Conservation (phyloP, 192 early-diverging fungal species). For the Rhizophagus sp. region DNA sequence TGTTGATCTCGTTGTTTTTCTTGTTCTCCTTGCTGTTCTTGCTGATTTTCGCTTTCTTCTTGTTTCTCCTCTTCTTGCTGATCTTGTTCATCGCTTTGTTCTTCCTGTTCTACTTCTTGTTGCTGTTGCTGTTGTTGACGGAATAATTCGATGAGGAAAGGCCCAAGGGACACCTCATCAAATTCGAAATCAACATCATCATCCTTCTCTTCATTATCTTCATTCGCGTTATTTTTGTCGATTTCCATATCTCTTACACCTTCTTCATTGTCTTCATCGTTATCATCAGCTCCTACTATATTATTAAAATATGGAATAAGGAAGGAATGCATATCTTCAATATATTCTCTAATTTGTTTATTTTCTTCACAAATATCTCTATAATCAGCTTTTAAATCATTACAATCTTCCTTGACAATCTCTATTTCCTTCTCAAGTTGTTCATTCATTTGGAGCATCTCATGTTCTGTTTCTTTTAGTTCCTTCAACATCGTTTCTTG, state of each 20-base stretch:
- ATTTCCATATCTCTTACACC: not conserved
- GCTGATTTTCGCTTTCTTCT: no score
- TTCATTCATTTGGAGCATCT: not conserved
- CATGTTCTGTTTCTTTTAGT: not conserved
- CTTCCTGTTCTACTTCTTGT: not conserved
- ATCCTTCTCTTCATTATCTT: not conserved
- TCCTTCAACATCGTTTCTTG: not conserved
- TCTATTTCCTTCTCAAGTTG: not conserved
- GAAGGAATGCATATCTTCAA: not conserved
- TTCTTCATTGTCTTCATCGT: not conserved
- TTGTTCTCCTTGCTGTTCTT: no score
- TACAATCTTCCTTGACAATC: not conserved
- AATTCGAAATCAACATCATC: not conserved
- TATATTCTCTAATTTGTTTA: not conserved
- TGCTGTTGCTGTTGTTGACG: not conserved
- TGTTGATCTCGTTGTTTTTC: no score
- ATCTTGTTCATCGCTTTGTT: no score
- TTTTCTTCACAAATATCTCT: not conserved
- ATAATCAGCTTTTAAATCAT: not conserved
- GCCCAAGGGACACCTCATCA: not conserved
- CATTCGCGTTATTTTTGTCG: not conserved
- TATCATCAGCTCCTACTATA: not conserved
- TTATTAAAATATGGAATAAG: not conserved
- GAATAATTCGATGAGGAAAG: not conserved
- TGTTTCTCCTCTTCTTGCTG: not conserved